Evolutionary conservation across 495 filamentous ascomycete species (phyloP), one percentile per base, ranked within the genome.

Genomic region (Tuber calosporum): DNA sequence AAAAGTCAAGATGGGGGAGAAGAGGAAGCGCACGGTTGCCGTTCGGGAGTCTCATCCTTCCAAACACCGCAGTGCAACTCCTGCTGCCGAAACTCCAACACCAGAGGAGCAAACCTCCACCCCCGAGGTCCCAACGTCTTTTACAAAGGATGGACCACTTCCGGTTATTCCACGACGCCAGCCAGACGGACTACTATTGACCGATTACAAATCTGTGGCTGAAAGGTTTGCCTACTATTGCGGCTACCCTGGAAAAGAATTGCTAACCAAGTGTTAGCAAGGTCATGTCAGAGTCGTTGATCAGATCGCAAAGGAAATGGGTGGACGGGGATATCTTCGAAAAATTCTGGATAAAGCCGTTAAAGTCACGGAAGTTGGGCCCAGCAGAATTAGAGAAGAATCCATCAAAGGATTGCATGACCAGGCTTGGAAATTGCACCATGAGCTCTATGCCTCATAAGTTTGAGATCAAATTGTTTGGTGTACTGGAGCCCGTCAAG

Each of bases 291-390:
- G 88, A 92, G 70, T 94, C 96, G 5, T 86, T 99, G 26, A 85
- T 90, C 68, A 88, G 92, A 69, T 98, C 96, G 68, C 92, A 92
- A 71, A 87, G 90, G 77, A 91, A 89, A 88, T 98, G 96, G 96
- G 86, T 93, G 13, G 93, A 96, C 76, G 90, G 91, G 26, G 77
- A 79, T 48, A 89, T 97, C 45, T 92, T 99, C 74, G 93, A 95
- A 74, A 91, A 91, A 77, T 98, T 96, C 83, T 97, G 94, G 90
- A 90, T 90, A 17, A 97, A 97, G 79, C 93, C 93, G 8, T 87
- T 88, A 72, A 96, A 94, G 84, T 82, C 81, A 15, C 88, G 89
- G 69, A 93, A 92, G 83, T 89, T 91, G 38, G 86, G 88, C 69
- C 86, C 87, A 38, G 84, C 88, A 19, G 89, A 91, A 74, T 86